Conservation (phyloP, 1,284 basidiomycete genomes). For the Puccinia horiana region DNA sequence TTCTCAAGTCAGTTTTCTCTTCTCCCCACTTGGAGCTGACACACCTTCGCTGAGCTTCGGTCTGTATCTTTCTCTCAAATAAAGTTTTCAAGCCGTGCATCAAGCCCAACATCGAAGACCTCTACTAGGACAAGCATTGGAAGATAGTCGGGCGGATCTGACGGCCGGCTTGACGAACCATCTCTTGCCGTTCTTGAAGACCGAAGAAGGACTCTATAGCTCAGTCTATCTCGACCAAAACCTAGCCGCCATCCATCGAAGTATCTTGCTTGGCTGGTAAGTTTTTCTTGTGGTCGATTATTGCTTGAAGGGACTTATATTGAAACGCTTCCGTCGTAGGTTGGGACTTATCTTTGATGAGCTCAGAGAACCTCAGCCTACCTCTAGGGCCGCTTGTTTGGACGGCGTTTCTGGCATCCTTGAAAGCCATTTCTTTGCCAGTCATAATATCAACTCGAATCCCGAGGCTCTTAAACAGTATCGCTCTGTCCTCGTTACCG, state of each 20-base stretch:
- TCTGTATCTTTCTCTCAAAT: no score
- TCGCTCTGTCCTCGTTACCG: conserved; percentile 59
- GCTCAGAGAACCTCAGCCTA: conserved; percentile 39
- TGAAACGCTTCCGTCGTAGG: neutral
- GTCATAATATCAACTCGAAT: conserved; percentile 57
- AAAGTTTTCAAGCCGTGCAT: neutral
- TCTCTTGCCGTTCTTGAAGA: conserved; percentile 38
- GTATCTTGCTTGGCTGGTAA: conserved; percentile 41
- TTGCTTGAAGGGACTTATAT: neutral
- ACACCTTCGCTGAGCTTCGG: neutral
- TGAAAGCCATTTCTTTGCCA: conserved; percentile 60
- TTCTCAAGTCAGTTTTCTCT: neutral
- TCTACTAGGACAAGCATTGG: neutral
- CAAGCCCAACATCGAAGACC: neutral
- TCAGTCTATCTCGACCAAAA: conserved; percentile 33
- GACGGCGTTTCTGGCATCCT: conserved; percentile 61
- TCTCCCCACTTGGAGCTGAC: neutral
- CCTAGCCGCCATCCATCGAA: conserved; percentile 8
- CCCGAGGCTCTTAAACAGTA: conserved; percentile 56
- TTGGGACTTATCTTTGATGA: conserved; percentile 42
- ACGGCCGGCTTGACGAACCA: conserved; percentile 18
- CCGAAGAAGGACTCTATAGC: neutral
- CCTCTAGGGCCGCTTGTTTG: conserved; percentile 60
- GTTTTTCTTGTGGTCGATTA: neutral
- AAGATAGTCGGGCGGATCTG: conserved; percentile 7